Conservation (phyloP, 2,329 filamentous ascomycete genomes). For the Catunica adiposa region DNA sequence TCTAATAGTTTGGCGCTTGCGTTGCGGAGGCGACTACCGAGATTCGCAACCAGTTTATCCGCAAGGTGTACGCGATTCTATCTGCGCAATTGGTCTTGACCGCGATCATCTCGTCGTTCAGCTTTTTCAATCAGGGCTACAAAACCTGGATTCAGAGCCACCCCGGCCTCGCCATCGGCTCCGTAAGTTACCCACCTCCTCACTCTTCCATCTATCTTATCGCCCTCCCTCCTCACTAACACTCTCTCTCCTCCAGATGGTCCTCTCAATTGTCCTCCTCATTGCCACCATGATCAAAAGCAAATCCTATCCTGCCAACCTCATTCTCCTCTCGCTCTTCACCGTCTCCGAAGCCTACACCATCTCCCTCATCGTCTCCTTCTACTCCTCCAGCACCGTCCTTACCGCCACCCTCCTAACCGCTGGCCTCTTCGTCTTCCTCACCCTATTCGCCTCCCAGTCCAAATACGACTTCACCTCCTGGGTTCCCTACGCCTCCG, state of each 20-base stretch:
- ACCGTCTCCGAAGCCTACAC: slow-evolving; percentile 87
- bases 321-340: slow-evolving; percentile 81
- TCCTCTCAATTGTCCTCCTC: slow-evolving; percentile 73
- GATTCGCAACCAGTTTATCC: slow-evolving; percentile 90
- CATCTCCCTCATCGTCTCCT: slow-evolving; percentile 80
- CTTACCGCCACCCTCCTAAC: slow-evolving; percentile 83
- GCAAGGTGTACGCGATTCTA: slow-evolving; percentile 96
- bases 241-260: slow-evolving; percentile 1
- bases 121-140: slow-evolving; percentile 70
- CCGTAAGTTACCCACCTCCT: slow-evolving; percentile 31
- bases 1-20: slow-evolving; percentile 69
- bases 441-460: slow-evolving; percentile 85
- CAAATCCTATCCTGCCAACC: slow-evolving; percentile 86
- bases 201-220: background rate
- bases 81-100: slow-evolving; percentile 87
- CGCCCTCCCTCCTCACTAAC: background rate
- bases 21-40: slow-evolving; percentile 88
- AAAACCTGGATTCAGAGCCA: slow-evolving; percentile 75
- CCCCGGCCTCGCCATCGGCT: slow-evolving; percentile 69
- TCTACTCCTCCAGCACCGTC: slow-evolving; percentile 71
- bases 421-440: slow-evolving; percentile 61
- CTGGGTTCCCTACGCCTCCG: slow-evolving; percentile 93
- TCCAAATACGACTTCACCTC: slow-evolving; percentile 95
- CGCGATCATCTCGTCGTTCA: slow-evolving; percentile 60
- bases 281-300: slow-evolving; percentile 87